phyloP scores from a whole-genome alignment of 1,284 basidiomycete genomes.

The Naganishia cerealis region DNA sequence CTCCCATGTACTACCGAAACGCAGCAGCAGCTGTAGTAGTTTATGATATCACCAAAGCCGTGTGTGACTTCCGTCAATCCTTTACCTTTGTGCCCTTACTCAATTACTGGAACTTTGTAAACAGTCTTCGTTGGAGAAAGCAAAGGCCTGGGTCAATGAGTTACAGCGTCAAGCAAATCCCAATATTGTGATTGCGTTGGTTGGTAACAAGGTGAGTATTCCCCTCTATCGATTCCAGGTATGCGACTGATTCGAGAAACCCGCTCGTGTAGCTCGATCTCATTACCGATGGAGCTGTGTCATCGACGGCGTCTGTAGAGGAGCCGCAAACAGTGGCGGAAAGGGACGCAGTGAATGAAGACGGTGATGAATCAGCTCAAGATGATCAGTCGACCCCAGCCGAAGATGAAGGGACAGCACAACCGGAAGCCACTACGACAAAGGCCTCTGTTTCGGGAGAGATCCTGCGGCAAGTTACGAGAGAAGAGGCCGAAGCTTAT shows the following conservation, averaged over 20 bases:
- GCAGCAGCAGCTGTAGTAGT: conserved; percentile 93
- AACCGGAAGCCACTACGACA: conserved; percentile 58
- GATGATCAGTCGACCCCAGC: conserved; percentile 59
- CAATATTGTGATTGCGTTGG: conserved; percentile 96
- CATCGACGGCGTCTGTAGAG: conserved; percentile 38
- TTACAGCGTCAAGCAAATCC: conserved; percentile 97
- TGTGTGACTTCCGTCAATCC: conserved; percentile 35
- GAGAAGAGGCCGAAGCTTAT: conserved; percentile 93
- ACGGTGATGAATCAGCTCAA: conserved; percentile 73
- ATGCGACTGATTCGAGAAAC: neutral
- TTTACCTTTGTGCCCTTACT: neutral
- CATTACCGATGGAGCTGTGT: conserved; percentile 65
- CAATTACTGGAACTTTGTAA: neutral
- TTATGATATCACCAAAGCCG: conserved; percentile 84
- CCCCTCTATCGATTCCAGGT: neutral
- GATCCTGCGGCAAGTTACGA: conserved; percentile 78
- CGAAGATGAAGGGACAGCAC: conserved; percentile 74
- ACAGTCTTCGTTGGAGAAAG: conserved; percentile 87
- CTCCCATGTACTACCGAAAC: conserved; percentile 97
- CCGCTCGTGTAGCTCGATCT: conserved; percentile 65
- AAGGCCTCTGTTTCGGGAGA: conserved; percentile 59
- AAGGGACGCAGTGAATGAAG: conserved; percentile 31
- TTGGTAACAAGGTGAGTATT: conserved; percentile 75
- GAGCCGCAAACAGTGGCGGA: conserved; percentile 59
- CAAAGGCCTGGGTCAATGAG: conserved; percentile 99